Evolutionary conservation across 1,139 yeast species (phyloP), one percentile per base, ranked within the genome.

Genomic region (Yamadazyma membranifaciens): DNA sequence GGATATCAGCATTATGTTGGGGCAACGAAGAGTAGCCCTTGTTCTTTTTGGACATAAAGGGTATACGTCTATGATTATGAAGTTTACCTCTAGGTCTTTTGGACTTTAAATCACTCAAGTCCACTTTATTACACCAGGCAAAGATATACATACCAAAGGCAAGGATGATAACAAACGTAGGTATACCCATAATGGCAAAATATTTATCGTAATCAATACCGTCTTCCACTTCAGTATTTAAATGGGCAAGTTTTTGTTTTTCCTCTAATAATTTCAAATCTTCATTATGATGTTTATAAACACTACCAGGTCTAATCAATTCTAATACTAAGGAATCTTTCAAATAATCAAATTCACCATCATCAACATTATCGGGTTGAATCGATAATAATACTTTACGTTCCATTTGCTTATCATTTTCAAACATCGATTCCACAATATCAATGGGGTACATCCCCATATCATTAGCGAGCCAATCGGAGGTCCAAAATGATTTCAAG

Each of bases 401-500:
- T 49, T 70, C 75, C 46, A 65, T 60, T 2, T 74, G 82, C 27
- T 66, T 65, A 3, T 42, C 45, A 10, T 27, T 20, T 3, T 59
- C 62, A 28, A 87, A 64, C 87, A 94, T 86, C 14, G 73, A 79
- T 42, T 76, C 78, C 27, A 73, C 60, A 30, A 87, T 65, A 30
- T 75, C 75, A 34, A 88, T 56, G 2, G 91, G 81, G 50, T 61
- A 78, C 54, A 69, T 75, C 10, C 96, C 96, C 44, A 75, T 75
- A 22, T 69, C 67, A 52, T 83, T 85, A 9, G 69, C 62, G 10
- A 85, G 40, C 95, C 95, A 87, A 9, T 83, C 92, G 10, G 88
- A 71, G 1, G 78, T 62, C 63, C 67, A 84, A 55, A 87, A 84
- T 1, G 92, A 62, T 11, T 42, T 73, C 24, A 72, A 71, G 4